Evolutionary conservation across 352 stramenopile genomes (phyloP), one percentile per base, ranked within the genome.

Genomic region (Phytopythium helicoides): DNA sequence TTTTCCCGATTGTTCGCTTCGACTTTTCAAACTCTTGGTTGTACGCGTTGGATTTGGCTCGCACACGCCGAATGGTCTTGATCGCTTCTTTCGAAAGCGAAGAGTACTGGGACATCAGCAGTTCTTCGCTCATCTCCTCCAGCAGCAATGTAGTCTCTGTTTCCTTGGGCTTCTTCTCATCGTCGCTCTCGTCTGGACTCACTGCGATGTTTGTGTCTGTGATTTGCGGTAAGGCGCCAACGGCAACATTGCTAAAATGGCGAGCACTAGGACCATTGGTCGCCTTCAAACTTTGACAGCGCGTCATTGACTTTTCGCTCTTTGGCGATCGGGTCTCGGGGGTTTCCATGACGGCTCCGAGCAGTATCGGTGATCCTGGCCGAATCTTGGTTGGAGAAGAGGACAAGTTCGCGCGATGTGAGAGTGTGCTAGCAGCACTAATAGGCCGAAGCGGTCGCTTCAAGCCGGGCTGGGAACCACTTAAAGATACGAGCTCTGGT

Each of bases 61-160:
- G 60, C n/a, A 87, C 76, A 1, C 76, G 71, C 14, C 73, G 68
- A 12, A 87, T 56, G 31, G 69, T 76, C 64, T 82, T 87, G 56
- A 87, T 77, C 1, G 71, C 68, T 34, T 47, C 52, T 26, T 58
- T 76, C 23, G 75, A 78, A 23, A 87, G 66, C 16, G 66, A 81
- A 1, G 61, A 56, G 54, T 77, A 87, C n/a, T 84, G 60, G 5
- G 70, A 57, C 14, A 66, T 62, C 10, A 87, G 56, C 11, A 62
- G 61, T 47, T 76, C 73, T 23, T 84, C 76, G 3, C 54, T 87
- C 76, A 87, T 87, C 45, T 81, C 70, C 33, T 87, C 76, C 0
- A 84, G 60, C 12, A 73, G 57, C 7, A 81, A 40, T 14, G 34
- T 59, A 0, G 62, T 60, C 3, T 42, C 21, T 6, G 12, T 41